Conservation (phyloP, 2,329 filamentous ascomycete genomes). For the Diaporthe amygdali region DNA sequence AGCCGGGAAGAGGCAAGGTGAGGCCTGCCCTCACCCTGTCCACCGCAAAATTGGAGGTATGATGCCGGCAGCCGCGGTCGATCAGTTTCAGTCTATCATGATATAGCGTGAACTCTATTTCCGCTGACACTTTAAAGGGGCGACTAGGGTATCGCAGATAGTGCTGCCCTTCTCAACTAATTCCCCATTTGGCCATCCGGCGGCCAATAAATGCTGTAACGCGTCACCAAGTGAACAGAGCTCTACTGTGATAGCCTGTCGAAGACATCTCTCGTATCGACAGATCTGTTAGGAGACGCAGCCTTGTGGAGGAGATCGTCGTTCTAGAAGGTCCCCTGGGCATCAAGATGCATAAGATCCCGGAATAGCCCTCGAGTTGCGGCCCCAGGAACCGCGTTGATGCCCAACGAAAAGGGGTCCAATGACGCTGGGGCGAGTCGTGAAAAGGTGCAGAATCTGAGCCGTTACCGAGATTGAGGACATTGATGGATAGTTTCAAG, state of each 20-base stretch:
- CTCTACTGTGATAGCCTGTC: not conserved
- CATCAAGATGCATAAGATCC: constrained; percentile 18
- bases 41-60: not conserved
- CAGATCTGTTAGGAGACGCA: constrained; percentile 15
- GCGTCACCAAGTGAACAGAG: constrained; percentile 2
- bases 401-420: constrained; percentile 21
- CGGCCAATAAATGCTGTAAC: not conserved
- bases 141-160: not conserved
- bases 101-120: constrained; percentile 19
- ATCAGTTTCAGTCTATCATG: constrained; percentile 8
- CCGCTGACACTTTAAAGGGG: not conserved
- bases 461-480: constrained; percentile 13
- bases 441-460: constrained; percentile 4
- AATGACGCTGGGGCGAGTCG: not conserved
- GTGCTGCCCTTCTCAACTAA: constrained; percentile 7
- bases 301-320: constrained; percentile 20
- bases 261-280: constrained; percentile 1
- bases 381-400: constrained; percentile 16
- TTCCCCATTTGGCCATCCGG: not conserved
- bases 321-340: constrained; percentile 12
- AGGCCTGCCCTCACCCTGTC: constrained; percentile 12
- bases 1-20: constrained; percentile 12
- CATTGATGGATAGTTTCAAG: constrained; percentile 15
- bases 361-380: constrained; percentile 3
- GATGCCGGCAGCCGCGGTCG: constrained; percentile 9